Conservation (phyloP, 345 rosid genomes). For the Populus davidiana region DNA sequence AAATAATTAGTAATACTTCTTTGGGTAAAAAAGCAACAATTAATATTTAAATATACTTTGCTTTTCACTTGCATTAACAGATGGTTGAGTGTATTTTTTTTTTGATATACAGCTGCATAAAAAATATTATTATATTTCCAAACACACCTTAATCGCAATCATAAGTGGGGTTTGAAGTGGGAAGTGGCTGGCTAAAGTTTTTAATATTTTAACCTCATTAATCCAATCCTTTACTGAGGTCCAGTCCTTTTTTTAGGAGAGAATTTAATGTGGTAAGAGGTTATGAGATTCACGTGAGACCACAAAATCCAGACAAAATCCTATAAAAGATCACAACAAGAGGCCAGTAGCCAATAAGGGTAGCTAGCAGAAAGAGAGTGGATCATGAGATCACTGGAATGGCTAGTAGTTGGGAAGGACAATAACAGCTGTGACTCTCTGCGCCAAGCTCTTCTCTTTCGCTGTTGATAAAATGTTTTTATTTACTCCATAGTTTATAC, state of each 20-base stretch:
- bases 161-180: no score
- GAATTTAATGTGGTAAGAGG: constrained; percentile 19
- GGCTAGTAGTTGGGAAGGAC: constrained; percentile 9
- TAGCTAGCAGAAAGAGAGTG: constrained; percentile 17
- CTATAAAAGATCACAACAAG: constrained; percentile 25
- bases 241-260: background rate
- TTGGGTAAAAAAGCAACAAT: background rate
- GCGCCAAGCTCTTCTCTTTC: constrained; percentile 2
- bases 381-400: constrained; percentile 17
- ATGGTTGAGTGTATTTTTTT: no score
- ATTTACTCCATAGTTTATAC: background rate
- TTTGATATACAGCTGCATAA: no score
- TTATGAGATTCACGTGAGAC: constrained; percentile 37
- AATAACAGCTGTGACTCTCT: constrained; percentile 19
- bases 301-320: constrained; percentile 42
- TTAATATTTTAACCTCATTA: background rate
- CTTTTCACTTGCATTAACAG: no score
- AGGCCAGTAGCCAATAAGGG: constrained; percentile 17
- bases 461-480: constrained; percentile 5
- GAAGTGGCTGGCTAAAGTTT: background rate
- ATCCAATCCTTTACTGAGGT: background rate
- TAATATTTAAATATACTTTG: no score
- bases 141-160: no score
- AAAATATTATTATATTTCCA: no score
- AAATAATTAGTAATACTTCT: background rate